Evolutionary conservation across 192 early-diverging fungal genomes (phyloP), one percentile per base, ranked within the genome.

Genomic region (Coemansia sp.): DNA sequence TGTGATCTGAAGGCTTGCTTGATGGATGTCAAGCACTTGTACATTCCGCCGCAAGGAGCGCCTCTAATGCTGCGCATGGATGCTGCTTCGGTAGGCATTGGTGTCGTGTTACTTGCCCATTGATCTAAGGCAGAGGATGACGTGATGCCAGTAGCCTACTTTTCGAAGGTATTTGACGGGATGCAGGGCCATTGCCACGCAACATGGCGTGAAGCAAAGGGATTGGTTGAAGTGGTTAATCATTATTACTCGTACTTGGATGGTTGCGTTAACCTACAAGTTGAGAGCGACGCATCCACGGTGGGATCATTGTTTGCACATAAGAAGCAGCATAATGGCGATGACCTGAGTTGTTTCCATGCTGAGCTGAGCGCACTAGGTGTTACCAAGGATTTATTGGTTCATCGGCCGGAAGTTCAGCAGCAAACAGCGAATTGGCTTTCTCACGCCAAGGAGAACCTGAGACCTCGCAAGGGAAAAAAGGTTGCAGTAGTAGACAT

Each of bases 221-320:
- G 60, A 6, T 24, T 68, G 8, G 39, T 63, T 25, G 54, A 51
- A 51, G 66, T 66, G 6, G 67, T 68, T 29, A 54, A 57, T 9
- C 61, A 67, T 31, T 68, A 68, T 20, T 74, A 68, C 30, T 23
- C 60, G 2, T 68, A 54, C 61, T 23, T 74, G 6, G 72, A 68
- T 31, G 72, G 66, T 5, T 57, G 66, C 17, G 63, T 39, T 10
- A 68, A 68, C 58, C 46, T 74, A 20, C 51, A 27, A 19, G 64
- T 74, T 11, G 61, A 74, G 57, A 62, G 54, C 2, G 72, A 74
- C 17, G 59, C 60, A 4, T 36, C 60, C 2, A 63, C 61, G 0
- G 66, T 61, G 1, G n/a, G 56, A 3, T 21, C 20, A 9, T 8
- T 56, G 54, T 62, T 62, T 31, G 30, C 6, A 0, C 67, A 20